Percentiles rank a stretch among this genome's conserved stretches.
These are phyloP conservation scores for Epichloe amarillans DNA, from an alignment of 2,329 filamentous ascomycete species.

Conservation along the genomic window DNA sequence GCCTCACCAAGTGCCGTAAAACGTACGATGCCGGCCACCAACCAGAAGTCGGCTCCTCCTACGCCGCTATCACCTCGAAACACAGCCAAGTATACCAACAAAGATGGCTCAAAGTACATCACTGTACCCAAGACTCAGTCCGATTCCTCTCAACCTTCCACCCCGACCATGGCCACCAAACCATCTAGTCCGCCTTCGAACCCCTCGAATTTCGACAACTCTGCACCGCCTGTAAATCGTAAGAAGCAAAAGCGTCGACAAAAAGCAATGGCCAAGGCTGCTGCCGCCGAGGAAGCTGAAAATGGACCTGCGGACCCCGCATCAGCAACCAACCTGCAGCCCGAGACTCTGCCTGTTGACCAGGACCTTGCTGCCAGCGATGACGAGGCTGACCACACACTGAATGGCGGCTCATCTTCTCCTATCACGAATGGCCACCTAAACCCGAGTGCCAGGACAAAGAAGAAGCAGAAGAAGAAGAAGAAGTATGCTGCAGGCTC, in stretches of 20 bases:
- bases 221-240: slow-evolving; percentile 54
- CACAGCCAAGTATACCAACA: slow-evolving; percentile 51
- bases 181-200: slow-evolving; percentile 17
- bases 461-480: slow-evolving; percentile 59
- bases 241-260: slow-evolving; percentile 92
- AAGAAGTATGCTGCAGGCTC: slow-evolving; percentile 31
- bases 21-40: slow-evolving; percentile 38
- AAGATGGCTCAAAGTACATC: slow-evolving; percentile 57
- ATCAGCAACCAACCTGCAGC: slow-evolving; percentile 11
- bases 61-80: slow-evolving; percentile 37
- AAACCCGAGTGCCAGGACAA: slow-evolving; percentile 27
- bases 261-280: slow-evolving; percentile 64
- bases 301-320: slow-evolving; percentile 30
- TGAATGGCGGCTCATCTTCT: slow-evolving; percentile 18
- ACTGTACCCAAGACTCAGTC: slow-evolving; percentile 45
- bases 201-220: slow-evolving; percentile 14
- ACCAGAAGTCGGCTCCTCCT: slow-evolving; percentile 34
- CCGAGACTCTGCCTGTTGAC: slow-evolving; percentile 19
- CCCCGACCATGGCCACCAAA: slow-evolving; percentile 30
- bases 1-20: slow-evolving; percentile 19
- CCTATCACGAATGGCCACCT: slow-evolving; percentile 18
- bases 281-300: slow-evolving; percentile 28
- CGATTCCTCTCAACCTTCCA: slow-evolving; percentile 40
- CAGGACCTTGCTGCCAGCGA: slow-evolving; percentile 44
- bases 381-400: slow-evolving; percentile 30